Base-by-base conservation (phyloP, 192 early-diverging fungal genomes). In the Chytriomyces sp. region DNA sequence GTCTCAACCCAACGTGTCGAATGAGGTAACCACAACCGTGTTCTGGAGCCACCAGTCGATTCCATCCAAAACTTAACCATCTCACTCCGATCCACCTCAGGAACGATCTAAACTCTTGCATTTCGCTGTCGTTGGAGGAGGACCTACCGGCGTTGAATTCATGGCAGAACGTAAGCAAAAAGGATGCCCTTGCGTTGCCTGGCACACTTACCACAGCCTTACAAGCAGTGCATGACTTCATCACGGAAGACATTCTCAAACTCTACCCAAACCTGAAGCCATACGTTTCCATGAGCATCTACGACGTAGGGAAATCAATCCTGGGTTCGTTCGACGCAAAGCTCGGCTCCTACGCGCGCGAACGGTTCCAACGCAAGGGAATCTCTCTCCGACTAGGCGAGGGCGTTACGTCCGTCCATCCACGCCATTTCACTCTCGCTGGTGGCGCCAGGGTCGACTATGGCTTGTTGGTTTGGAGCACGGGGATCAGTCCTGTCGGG, bases 71-170 rank as follows among this genome's bases (percentile, higher is more conserved):
- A n/a, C n/a, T n/a, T n/a, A n/a, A n/a, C n/a, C n/a, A n/a, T 37
- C 26, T 38, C 2, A 19, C 14, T 62, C 6, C 12, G 5, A 37
- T 38, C 5, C 37, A 19, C 1, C 89, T 54, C 89, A 94, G 75
- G 81, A 83, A 65, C 75, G 36, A 39, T 8, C 31, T 5, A 65
- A 79, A 37, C 65, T 89, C 55, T 70, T 96, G 57, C 92, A 94
- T 70, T 92, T 96, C 74, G 93, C 89, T 0, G 87, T 94, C 3
- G 91, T 94, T 6, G 94, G 94, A 10, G 94, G 93, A 40, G 94
- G 94, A 0, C 93, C 94, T 10, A 96, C 94, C 1, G 89, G 86
- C 25, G 81, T 91, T 30, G 90, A 92, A 74, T 90, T 87, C 52
- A 87, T 89, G 17, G 70, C 61, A 5, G 38, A 69, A 34, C 32